Conservation (phyloP, 116 monocot genomes). For the Phalaenopsis hybrid region DNA sequence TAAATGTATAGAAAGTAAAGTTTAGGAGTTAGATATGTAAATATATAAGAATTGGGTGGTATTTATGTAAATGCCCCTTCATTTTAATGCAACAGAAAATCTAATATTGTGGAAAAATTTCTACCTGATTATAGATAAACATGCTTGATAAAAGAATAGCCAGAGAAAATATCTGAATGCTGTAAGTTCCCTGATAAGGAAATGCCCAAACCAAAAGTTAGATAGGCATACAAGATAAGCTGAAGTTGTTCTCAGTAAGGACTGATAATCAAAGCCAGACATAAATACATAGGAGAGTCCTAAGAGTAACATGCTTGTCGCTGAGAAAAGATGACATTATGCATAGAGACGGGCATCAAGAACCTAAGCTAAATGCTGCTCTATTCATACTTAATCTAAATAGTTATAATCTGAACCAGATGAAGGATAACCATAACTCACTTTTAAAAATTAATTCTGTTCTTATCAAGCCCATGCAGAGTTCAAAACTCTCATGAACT, state of each 20-base stretch:
- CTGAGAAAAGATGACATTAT: neutral
- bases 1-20: too few species aligned
- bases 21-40: too few species aligned
- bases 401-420: neutral
- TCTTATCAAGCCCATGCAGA: neutral
- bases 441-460: neutral
- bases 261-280: neutral
- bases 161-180: conserved; percentile 88
- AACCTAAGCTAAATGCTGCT: neutral
- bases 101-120: neutral
- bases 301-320: neutral
- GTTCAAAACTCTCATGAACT: neutral
- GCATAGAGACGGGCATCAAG: neutral
- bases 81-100: neutral
- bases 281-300: neutral
- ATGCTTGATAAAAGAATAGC: conserved; percentile 94
- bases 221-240: neutral
- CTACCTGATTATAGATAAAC: conserved; percentile 96
- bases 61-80: too few species aligned
- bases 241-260: neutral
- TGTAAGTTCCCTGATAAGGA: conserved; percentile 74
- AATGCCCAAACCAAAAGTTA: neutral
- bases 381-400: neutral
- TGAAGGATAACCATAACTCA: neutral
- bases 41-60: too few species aligned